Evolutionary conservation across 1,139 yeast genomes (phyloP), one percentile per base, ranked within the genome.

Genomic region (Suhomyces bokatorum): DNA sequence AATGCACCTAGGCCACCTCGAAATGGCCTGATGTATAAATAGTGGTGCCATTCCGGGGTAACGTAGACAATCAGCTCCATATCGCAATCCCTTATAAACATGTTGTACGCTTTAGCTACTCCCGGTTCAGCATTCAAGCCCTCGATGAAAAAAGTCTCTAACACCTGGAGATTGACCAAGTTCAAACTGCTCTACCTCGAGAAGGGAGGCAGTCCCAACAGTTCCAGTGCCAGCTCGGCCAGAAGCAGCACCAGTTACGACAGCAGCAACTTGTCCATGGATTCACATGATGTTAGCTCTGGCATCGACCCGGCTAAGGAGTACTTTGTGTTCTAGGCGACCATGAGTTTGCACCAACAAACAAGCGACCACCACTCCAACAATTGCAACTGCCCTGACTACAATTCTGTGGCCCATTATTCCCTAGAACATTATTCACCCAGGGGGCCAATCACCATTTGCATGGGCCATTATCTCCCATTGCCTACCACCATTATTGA

Each of bases 61-160:
- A 26, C 4, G 10, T 3, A 26, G 8, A 30, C 3, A 8, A 15
- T 6, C 9, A 12, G 11, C 28, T 15, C 33, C 33, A 35, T 35
- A 35, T 24, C 17, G 22, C 16, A 24, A 35, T 28, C 24, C 35
- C 32, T 30, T 13, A 13, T 17, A 12, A 32, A 3, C 24, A 69
- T 69, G 75, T 62, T 70, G 47, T 63, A 50, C 50, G 74, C 74
- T 30, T 62, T 70, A 50, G 61, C 70, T 40, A 67, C 71, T 7
- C 69, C 70, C 14, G 72, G 71, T n/a, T 68, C 75, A 11, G 68
- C 73, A 9, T 71, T 71, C 59, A 66, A 64, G 52, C 75, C 75
- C 12, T 66, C 74, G 12, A 50, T 69, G 37, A 65, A 58, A 47
- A 68, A 58, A 47, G 67, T 69, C 15, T 54, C 61, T 39, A 62